Conservation (phyloP, 176 grass and related monocot genomes). For the Triticum aestivum region IWGSC_CS_RefSeq_v2.1 NC_057807.1:673432052-673432551, state of each 20-base stretch:
- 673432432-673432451: constrained; percentile 55
- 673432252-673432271: constrained; percentile 85
- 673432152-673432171: constrained; percentile 78
- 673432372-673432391: constrained; percentile 91
- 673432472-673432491: constrained; percentile 47
- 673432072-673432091: constrained; percentile 79
- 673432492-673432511: constrained; percentile 54
- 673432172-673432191: constrained; percentile 91
- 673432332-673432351: constrained; percentile 83
- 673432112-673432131: constrained; percentile 88
- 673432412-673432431: constrained; percentile 69
- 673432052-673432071: constrained; percentile 80
- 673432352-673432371: constrained; percentile 85
- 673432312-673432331: constrained; percentile 60
- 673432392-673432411: constrained; percentile 76
- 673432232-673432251: constrained; percentile 72
- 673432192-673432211: constrained; percentile 85
- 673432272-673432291: constrained; percentile 82
- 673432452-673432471: constrained; percentile 51
- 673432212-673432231: constrained; percentile 85
- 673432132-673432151: constrained; percentile 77
- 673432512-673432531: constrained; percentile 55
- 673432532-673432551: constrained; percentile 41
- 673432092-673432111: constrained; percentile 93
- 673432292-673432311: constrained; percentile 83